A percentile compares a stretch with the other conserved stretches of the same genome.
Evolutionary conservation across 148 eudicot species (phyloP).

Genomic region (Cornus kousa): DNA sequence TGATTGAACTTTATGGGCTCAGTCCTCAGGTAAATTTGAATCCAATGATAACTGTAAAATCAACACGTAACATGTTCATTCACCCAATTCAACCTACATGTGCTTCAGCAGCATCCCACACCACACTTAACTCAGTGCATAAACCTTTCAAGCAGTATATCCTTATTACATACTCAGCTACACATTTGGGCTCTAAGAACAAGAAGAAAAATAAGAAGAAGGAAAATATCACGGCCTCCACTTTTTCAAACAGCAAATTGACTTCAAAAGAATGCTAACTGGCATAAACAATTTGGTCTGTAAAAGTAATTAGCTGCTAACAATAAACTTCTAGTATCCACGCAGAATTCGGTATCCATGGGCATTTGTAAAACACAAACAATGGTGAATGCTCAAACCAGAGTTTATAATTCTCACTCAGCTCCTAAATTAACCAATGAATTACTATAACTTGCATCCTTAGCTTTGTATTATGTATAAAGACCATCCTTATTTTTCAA

Average conservation of each 20-base stretch:
- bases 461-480: not conserved
- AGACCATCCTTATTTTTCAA: not conserved
- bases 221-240: not conserved
- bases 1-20: not conserved
- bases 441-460: not conserved
- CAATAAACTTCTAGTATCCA: not conserved
- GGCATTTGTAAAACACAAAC: not conserved
- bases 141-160: not conserved
- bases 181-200: not conserved
- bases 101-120: conserved; percentile 12
- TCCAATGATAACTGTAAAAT: not conserved
- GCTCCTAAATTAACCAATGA: not conserved
- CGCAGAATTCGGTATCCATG: not conserved
- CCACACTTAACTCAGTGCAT: not conserved
- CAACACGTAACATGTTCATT: not conserved
- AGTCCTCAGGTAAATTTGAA: not conserved
- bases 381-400: not conserved
- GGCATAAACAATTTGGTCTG: not conserved
- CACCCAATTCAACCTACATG: not conserved
- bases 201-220: not conserved
- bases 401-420: not conserved
- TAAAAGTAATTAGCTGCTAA: too few species aligned
- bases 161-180: not conserved
- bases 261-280: not conserved
- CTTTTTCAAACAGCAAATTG: not conserved